Evolutionary conservation across 225 moss, liverwort and hornwort species (phyloP).

Genomic region (Sphagnum tenellum): DNA sequence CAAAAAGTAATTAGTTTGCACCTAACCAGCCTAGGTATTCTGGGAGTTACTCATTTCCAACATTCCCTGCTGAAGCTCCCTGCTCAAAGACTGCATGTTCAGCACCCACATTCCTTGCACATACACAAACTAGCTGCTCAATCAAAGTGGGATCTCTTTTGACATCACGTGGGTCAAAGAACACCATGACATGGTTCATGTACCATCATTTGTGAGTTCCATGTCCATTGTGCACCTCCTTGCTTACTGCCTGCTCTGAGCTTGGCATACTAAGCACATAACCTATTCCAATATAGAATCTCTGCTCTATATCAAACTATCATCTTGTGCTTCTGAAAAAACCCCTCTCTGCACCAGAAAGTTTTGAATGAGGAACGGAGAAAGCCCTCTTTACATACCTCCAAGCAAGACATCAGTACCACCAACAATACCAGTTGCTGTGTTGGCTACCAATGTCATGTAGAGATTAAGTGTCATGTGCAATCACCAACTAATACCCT

Average conservation of each 20-base stretch:
- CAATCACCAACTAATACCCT: constrained; percentile 1
- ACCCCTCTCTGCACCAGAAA: no score
- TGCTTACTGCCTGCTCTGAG: no score
- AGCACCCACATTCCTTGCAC: constrained; percentile 85
- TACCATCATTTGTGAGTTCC: no score
- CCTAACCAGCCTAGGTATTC: background rate
- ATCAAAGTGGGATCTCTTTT: no score
- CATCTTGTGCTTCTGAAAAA: no score
- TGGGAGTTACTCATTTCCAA: constrained; percentile 89
- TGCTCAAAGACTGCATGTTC: constrained; percentile 99
- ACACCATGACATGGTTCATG: no score
- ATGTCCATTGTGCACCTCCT: no score
- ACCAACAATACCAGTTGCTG: constrained; percentile 96
- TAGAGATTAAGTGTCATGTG: constrained; percentile 98
- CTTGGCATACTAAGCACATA: no score
- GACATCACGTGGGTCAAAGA: no score
- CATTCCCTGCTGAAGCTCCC: constrained; percentile 98
- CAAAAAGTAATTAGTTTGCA: background rate
- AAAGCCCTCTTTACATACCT: constrained; percentile 61
- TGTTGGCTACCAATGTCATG: constrained; percentile 95
- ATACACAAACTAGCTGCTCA: background rate
- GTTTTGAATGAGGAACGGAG: no score
- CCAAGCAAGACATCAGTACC: constrained; percentile 99
- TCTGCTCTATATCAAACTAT: no score
- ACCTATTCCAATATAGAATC: no score